Evolutionary conservation across 108 stramenopile species (phyloP).

Genomic region (Pseudonitzschia pungens): DNA sequence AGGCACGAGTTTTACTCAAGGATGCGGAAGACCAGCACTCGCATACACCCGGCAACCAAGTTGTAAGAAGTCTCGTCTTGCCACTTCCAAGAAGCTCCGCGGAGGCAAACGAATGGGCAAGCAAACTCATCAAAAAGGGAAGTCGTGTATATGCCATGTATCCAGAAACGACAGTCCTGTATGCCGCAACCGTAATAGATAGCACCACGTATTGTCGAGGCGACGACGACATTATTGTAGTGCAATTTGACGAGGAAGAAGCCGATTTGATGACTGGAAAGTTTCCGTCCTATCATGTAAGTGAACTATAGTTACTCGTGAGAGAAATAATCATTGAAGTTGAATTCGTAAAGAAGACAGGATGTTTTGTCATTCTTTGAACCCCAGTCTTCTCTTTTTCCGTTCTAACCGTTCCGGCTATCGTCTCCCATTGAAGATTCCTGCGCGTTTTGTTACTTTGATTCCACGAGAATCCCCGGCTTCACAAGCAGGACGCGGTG

Average conservation of each 20-base stretch:
- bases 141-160: slow-evolving; percentile 77
- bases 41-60: slow-evolving; percentile 19
- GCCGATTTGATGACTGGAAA: slow-evolving; percentile 21
- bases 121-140: slow-evolving; percentile 45
- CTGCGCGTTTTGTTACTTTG: slow-evolving; percentile 68
- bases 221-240: slow-evolving; percentile 80
- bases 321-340: not conserved
- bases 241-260: slow-evolving; percentile 81
- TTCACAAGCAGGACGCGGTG: slow-evolving; percentile 20
- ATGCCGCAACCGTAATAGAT: slow-evolving; percentile 73
- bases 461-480: slow-evolving; percentile 66
- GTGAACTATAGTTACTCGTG: not conserved
- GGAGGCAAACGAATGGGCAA: slow-evolving; percentile 72
- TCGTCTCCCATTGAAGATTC: slow-evolving; percentile 28
- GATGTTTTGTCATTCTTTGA: slow-evolving; percentile 44
- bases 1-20: slow-evolving; percentile 58
- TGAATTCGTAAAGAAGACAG: slow-evolving; percentile 26
- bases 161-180: slow-evolving; percentile 70
- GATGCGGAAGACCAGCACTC: slow-evolving; percentile 65
- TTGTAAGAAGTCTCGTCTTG: slow-evolving; percentile 51
- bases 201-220: slow-evolving; percentile 69
- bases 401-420: not conserved
- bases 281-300: slow-evolving; percentile 5
- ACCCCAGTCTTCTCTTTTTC: not conserved
- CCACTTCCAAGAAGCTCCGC: slow-evolving; percentile 59